Base-by-base conservation (phyloP, 108 stramenopile species). In the Craspedostauros australis region DNA sequence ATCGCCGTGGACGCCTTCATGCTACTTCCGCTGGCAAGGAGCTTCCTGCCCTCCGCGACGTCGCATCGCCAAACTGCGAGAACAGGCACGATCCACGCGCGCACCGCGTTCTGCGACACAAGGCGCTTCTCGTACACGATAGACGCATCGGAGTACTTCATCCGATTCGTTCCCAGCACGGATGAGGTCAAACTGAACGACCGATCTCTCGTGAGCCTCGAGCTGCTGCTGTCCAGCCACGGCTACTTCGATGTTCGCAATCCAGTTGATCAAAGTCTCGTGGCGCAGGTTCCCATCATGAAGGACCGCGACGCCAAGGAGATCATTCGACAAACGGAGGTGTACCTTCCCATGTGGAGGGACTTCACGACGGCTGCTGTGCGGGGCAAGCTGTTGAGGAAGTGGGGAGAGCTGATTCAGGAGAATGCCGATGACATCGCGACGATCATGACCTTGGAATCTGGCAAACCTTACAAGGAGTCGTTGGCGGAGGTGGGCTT, bases 381-480 rank as follows among this genome's bases (percentile, higher is more conserved):
- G 51, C 66, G 88, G 15, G 65, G 82, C 3, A 29, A 46, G 19
- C 41, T 79, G 0, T 51, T 90, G 3, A 32, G 43, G 0, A 33
- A 67, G 40, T 84, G 84, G 84, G 70, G 70, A 54, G n/a, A 44
- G n/a, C 69, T 80, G 8, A 77, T 90, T 30, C 42, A 59, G 27
- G 56, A 64, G 25, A 44, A 77, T 28, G 27, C 39, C 5, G 39
- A 73, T 5, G 79, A 80, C 52, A 50, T 93, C 23, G 84, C 82
- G 22, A 77, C 26, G 26, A 78, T 96, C 21, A 89, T 96, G 84
- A 93, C 94, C 30, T 38, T 84, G 27, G 98, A 97, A 63, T 82
- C 79, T 45, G 98, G 98, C n/a, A 99, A 99, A 46, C 92, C 98
- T 1, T 48, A 88, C 19, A 31, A 81, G 14, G 98, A 99, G 60